A percentile compares a stretch with the other conserved stretches of the same genome.
These are phyloP conservation scores for Pestalotiopsis sp. DNA, from an alignment of 2,329 filamentous ascomycete species.

Conservation along the genomic window DNA sequence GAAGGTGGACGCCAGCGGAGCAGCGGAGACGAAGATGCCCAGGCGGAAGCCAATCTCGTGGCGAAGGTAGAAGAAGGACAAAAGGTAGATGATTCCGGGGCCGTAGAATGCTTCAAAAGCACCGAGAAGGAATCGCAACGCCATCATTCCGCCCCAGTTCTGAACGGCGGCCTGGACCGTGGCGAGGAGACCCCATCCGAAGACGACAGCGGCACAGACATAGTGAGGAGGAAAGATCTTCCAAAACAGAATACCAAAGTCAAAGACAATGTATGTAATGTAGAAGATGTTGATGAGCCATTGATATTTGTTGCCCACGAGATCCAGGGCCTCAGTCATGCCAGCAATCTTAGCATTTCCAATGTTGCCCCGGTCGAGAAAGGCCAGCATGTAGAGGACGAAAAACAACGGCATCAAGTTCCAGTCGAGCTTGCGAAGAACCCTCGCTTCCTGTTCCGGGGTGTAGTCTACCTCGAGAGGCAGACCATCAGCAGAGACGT, in stretches of 20 bases:
- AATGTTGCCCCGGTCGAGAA: conserved; percentile 46
- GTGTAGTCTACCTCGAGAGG: neutral
- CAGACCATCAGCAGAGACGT: neutral
- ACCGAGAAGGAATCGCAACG: conserved; percentile 49
- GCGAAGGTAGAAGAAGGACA: conserved; percentile 55
- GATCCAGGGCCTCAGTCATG: conserved; percentile 61
- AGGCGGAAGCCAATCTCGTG: conserved; percentile 49
- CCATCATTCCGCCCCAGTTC: conserved; percentile 45
- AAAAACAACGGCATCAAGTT: neutral
- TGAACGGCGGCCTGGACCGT: conserved; percentile 46
- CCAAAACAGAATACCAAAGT: conserved; percentile 49
- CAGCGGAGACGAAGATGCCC: conserved; percentile 48
- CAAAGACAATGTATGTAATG: conserved; percentile 58
- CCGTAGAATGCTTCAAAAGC: conserved; percentile 44
- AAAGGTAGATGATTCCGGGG: conserved; percentile 40
- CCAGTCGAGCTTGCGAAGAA: conserved; percentile 5
- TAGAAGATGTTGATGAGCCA: conserved; percentile 66
- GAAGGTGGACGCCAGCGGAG: conserved; percentile 23
- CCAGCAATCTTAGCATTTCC: conserved; percentile 66
- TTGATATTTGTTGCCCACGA: conserved; percentile 52
- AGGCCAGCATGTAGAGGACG: conserved; percentile 16
- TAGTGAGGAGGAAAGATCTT: conserved; percentile 49
- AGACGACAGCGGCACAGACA: conserved; percentile 52
- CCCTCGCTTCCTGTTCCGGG: neutral
- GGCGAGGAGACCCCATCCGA: conserved; percentile 52